phyloP scores from a whole-genome alignment of 179 eudicot species.

The Gypsophila paniculata region DNA sequence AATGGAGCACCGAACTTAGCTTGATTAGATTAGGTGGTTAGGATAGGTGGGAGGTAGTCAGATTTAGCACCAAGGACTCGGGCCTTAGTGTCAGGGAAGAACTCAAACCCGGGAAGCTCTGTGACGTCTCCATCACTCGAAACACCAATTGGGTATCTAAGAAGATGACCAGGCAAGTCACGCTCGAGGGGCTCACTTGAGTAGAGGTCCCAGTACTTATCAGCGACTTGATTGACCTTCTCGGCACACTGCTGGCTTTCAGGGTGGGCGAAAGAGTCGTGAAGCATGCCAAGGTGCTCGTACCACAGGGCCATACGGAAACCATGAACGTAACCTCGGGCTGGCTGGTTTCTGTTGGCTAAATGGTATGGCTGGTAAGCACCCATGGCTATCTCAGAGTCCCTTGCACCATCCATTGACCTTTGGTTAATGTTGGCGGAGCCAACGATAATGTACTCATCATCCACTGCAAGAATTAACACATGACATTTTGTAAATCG shows the following conservation, averaged over 20 bases:
- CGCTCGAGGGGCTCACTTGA: conserved; percentile 39
- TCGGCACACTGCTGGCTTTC: conserved; percentile 37
- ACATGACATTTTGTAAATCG: no score
- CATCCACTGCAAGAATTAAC: conserved; percentile 52
- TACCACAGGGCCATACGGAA: conserved; percentile 62
- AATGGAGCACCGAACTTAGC: neutral
- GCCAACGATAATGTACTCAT: conserved; percentile 58
- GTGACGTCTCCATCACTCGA: conserved; percentile 41
- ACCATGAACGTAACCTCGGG: conserved; percentile 50
- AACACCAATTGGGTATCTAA: conserved; percentile 47
- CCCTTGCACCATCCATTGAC: conserved; percentile 65
- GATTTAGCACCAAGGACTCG: conserved; percentile 41
- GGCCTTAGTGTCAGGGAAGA: conserved; percentile 61
- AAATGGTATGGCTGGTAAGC: conserved; percentile 54
- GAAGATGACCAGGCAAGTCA: conserved; percentile 57
- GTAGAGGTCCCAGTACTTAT: conserved; percentile 53
- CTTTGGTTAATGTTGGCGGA: conserved; percentile 63
- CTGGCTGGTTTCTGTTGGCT: conserved; percentile 30
- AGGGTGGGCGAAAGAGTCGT: conserved; percentile 40
- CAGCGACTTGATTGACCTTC: conserved; percentile 46
- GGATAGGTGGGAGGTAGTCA: conserved; percentile 49
- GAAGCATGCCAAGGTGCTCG: conserved; percentile 55
- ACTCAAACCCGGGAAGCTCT: conserved; percentile 44
- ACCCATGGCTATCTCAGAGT: conserved; percentile 61
- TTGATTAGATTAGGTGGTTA: conserved; percentile 43